Evolutionary conservation across 2,329 filamentous ascomycete genomes (phyloP), one percentile per base, ranked within the genome.

Genomic region (Aspergillus flavus): DNA sequence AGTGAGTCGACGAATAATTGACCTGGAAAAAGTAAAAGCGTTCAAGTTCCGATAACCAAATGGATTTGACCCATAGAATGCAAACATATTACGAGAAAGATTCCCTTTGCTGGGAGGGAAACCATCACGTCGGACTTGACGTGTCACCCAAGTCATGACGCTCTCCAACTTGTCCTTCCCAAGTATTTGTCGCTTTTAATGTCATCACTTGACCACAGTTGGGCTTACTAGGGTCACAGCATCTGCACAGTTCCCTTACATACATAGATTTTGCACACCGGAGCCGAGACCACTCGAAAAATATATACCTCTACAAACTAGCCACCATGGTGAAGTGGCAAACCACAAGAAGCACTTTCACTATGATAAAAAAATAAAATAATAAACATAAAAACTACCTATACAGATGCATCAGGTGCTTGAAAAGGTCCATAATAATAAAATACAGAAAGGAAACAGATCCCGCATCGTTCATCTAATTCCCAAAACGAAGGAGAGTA

Each of bases 401-500:
- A n/a, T 57, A 57, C 55, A 57, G 6, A 57, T 41, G 32, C 36
- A 26, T 52, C 28, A 52, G 48, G 48, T 52, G 48, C 48, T 52
- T 30, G 16, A 52, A 52, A 32, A 28, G 9, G 26, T 32, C 48
- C 48, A 28, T 6, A 10, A 32, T 26, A 52, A 52, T 52, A 52
- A 52, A 52, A 52, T 52, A 52, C 48, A 52, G 48, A n/a, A 32
- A 12, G 30, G 28, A 21, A 52, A 34, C 4, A 52, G 28, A 52
- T 28, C 45, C 45, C 16, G 23, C 45, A 48, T 26, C 12, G 30
- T 52, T 28, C 48, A 52, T 52, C 48, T 32, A 52, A 32, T 52
- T 21, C 19, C 28, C 16, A 19, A 32, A 34, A 3, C 3, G n/a
- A 52, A 30, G 21, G 16, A 52, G 28, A 30, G 4, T 19, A 48